Conservation (phyloP, 495 filamentous ascomycete genomes). For the Oidiodendron maius region DNA sequence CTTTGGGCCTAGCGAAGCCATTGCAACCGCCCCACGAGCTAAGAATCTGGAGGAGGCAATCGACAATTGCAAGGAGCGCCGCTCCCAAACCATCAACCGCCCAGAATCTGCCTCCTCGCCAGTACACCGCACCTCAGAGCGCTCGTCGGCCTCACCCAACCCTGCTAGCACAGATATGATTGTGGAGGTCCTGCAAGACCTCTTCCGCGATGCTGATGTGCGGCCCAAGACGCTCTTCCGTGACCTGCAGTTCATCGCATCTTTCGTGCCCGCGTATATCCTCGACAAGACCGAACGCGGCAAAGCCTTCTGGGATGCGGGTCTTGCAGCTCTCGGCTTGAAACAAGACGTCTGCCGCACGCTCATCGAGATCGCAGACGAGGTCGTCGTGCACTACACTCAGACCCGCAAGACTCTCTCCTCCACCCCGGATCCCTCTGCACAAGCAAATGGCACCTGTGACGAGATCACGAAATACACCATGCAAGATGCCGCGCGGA, state of each 20-base stretch:
- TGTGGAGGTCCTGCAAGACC: slow-evolving; percentile 67
- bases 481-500: slow-evolving; percentile 79
- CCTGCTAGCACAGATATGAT: slow-evolving; percentile 61
- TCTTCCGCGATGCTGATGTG: slow-evolving; percentile 71
- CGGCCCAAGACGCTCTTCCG: slow-evolving; percentile 90
- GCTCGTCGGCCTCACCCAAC: slow-evolving; percentile 37
- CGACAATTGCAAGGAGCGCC: slow-evolving; percentile 63
- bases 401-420: slow-evolving; percentile 40
- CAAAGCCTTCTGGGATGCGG: slow-evolving; percentile 93
- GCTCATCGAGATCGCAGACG: slow-evolving; percentile 84
- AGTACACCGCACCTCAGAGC: slow-evolving; percentile 24
- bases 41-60: slow-evolving; percentile 58
- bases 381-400: slow-evolving; percentile 57
- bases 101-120: slow-evolving; percentile 24
- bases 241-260: slow-evolving; percentile 90
- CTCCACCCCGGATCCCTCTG: slow-evolving; percentile 15
- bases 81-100: slow-evolving; percentile 47
- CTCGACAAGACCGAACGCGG: slow-evolving; percentile 82
- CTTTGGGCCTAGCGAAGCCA: slow-evolving; percentile 18
- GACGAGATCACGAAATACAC: slow-evolving; percentile 39
- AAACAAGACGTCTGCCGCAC: slow-evolving; percentile 86
- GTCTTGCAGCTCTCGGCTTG: slow-evolving; percentile 76
- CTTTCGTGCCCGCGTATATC: slow-evolving; percentile 75
- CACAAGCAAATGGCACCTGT: slow-evolving; percentile 10
- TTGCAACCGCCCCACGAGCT: slow-evolving; percentile 13